A percentile compares a stretch with the other conserved stretches of the same genome.
Conservation (phyloP, 768 basidiomycete species). For the Leccinum rimulosum region DNA sequence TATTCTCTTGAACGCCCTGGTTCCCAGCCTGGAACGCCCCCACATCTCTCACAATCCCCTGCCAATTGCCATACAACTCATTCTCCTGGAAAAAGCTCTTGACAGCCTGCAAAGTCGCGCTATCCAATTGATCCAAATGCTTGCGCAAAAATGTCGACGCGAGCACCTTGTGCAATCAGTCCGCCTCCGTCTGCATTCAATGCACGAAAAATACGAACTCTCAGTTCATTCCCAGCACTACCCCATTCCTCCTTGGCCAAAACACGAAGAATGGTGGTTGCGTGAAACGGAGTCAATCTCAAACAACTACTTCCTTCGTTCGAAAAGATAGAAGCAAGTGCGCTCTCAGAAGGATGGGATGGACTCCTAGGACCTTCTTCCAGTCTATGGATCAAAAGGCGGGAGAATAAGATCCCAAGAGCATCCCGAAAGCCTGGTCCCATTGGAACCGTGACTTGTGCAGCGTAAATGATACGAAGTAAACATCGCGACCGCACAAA, state of each 20-base stretch:
- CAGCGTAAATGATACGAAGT: slow-evolving; percentile 38
- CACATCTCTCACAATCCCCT: slow-evolving; percentile 10
- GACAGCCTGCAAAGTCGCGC: slow-evolving; percentile 20
- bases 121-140: slow-evolving; percentile 31
- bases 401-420: slow-evolving; percentile 32
- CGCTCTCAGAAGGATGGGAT: slow-evolving; percentile 13
- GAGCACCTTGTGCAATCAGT: slow-evolving; percentile 21
- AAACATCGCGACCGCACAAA: slow-evolving; percentile 39
- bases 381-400: slow-evolving; percentile 38
- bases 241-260: slow-evolving; percentile 41
- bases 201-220: slow-evolving; percentile 28
- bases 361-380: slow-evolving; percentile 37
- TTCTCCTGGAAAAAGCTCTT: slow-evolving; percentile 21
- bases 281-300: slow-evolving; percentile 33
- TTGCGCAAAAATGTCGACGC: slow-evolving; percentile 31
- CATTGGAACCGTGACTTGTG: slow-evolving; percentile 24
- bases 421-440: slow-evolving; percentile 24
- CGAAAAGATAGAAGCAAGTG: slow-evolving; percentile 23
- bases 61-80: slow-evolving; percentile 12
- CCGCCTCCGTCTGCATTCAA: not conserved
- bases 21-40: slow-evolving; percentile 9
- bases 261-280: slow-evolving; percentile 36
- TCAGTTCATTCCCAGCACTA: slow-evolving; percentile 28
- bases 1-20: not conserved
- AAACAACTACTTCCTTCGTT: slow-evolving; percentile 25